These are phyloP conservation scores for Corniculantispora saksenae DNA, from an alignment of 2,329 filamentous ascomycete genomes.

Conservation along the genomic window DNA sequence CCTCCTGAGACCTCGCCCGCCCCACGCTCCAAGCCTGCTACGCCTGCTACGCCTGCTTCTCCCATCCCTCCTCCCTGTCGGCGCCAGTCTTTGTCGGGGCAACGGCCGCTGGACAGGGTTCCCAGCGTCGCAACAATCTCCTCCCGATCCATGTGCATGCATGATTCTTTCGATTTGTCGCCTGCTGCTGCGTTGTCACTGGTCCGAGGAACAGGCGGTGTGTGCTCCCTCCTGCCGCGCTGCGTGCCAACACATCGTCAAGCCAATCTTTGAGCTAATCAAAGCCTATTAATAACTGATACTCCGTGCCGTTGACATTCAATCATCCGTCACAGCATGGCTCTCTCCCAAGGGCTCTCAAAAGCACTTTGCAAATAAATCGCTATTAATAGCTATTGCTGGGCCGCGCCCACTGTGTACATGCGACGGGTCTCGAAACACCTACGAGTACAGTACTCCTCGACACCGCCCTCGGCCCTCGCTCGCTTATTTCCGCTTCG, in stretches of 20 bases:
- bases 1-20: constrained; percentile 19
- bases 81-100: constrained; percentile 37
- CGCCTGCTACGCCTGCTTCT: neutral
- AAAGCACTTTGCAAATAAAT: neutral
- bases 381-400: neutral
- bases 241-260: neutral
- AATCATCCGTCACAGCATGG: no score
- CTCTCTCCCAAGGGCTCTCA: no score
- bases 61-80: constrained; percentile 14
- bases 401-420: neutral
- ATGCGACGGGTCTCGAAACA: constrained; percentile 10
- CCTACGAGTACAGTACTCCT: neutral
- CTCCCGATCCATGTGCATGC: neutral
- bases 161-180: neutral
- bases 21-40: constrained; percentile 6
- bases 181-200: neutral
- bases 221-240: neutral
- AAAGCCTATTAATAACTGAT: neutral
- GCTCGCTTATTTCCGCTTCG: constrained; percentile 38
- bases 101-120: constrained; percentile 26
- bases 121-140: neutral
- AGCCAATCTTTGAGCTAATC: neutral
- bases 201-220: constrained; percentile 2
- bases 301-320: neutral
- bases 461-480: neutral